These are phyloP conservation scores for Neofusicoccum kwambonambiense DNA, from an alignment of 2,329 filamentous ascomycete species.

Conservation along the genomic window DNA sequence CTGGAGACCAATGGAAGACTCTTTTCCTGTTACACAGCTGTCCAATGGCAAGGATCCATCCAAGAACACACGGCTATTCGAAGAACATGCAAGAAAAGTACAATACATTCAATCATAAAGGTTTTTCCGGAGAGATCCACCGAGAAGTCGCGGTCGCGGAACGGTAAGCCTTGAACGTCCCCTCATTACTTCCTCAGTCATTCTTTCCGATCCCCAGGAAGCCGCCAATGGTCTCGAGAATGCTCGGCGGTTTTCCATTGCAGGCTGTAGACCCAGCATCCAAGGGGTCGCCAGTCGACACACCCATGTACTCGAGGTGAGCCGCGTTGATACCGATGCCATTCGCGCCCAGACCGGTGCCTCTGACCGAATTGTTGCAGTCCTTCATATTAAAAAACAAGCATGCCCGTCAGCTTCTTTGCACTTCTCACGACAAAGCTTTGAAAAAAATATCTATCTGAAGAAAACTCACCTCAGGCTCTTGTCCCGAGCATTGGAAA, in stretches of 20 bases:
- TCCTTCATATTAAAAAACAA: not conserved
- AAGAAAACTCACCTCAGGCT: not conserved
- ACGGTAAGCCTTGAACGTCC: not conserved
- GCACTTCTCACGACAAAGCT: not conserved
- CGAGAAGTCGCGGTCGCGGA: not conserved
- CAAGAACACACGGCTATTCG: too few relatives aligned
- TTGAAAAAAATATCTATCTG: too few relatives aligned
- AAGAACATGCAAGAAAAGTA: too few relatives aligned
- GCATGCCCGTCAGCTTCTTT: not conserved
- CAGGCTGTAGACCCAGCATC: not conserved
- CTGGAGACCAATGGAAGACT: too few relatives aligned
- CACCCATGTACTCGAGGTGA: not conserved
- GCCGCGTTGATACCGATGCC: constrained; percentile 3
- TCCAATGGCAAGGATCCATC: too few relatives aligned
- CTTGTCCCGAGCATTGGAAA: constrained; percentile 1
- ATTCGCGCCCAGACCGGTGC: not conserved
- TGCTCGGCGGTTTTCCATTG: not conserved
- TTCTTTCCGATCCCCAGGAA: not conserved
- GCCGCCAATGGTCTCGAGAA: not conserved
- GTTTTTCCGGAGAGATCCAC: too few relatives aligned
- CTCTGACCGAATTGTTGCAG: constrained; percentile 7
- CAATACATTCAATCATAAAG: not conserved
- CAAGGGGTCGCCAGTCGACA: constrained; percentile 2
- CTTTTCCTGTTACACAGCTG: too few relatives aligned
- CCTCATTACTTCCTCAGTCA: not conserved